Evolutionary conservation across 176 grass and related monocot species (phyloP).

Genomic region (Bolboschoenus planiculmis): DNA sequence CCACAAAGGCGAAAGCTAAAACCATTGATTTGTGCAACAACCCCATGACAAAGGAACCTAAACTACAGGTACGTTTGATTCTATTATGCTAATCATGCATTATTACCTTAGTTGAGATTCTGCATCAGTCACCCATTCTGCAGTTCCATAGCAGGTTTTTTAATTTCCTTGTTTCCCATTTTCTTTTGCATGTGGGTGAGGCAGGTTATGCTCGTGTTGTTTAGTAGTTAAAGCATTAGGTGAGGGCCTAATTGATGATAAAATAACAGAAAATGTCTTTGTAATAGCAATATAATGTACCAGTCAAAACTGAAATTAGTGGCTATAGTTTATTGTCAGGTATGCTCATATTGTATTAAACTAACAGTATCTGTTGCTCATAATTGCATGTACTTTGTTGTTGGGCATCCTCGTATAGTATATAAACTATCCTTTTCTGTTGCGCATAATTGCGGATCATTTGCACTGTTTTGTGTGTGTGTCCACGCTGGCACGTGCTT

Average conservation of each 20-base stretch:
- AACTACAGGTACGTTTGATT: conserved; percentile 68
- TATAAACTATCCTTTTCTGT: not conserved
- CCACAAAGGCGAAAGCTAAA: conserved; percentile 81
- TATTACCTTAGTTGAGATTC: not conserved
- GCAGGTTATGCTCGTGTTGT: not conserved
- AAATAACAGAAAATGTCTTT: not conserved
- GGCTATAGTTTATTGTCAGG: not conserved
- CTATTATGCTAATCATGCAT: not conserved
- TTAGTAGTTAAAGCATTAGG: not conserved
- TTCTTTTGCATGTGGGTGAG: not conserved
- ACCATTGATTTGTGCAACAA: conserved; percentile 99
- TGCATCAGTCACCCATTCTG: not conserved
- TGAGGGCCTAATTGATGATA: not conserved
- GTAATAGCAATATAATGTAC: not conserved
- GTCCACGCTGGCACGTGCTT: not conserved
- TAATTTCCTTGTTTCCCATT: not conserved
- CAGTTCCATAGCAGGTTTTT: not conserved
- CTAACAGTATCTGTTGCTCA: not conserved
- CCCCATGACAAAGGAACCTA: conserved; percentile 99
- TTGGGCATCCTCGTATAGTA: not conserved
- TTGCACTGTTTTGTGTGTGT: not conserved
- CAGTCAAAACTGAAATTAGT: not conserved
- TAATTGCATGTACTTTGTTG: not conserved
- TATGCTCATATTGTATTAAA: not conserved
- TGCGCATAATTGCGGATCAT: not conserved